phyloP scores from a whole-genome alignment of 345 rosid species.

The Acer yangbiense region DNA sequence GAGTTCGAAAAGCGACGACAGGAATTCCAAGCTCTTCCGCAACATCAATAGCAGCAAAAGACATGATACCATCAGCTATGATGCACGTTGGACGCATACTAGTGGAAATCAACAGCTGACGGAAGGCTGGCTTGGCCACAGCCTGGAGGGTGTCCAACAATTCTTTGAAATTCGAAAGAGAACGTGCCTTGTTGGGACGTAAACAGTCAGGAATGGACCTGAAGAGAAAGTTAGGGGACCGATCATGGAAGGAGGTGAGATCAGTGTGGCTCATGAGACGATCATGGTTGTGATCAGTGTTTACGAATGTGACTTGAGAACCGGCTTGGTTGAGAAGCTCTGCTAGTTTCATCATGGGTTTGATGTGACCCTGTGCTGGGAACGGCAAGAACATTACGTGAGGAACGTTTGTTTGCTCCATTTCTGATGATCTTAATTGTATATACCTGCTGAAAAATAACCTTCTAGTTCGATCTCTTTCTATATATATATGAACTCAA shows the following conservation, averaged over 20 bases:
- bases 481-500: too few relatives aligned
- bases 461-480: background rate
- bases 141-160: constrained; percentile 12
- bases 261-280: constrained; percentile 28
- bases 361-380: constrained; percentile 65
- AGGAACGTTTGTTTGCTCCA: constrained; percentile 7
- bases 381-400: constrained; percentile 57
- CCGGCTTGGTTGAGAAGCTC: constrained; percentile 50
- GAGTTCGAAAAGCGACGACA: constrained; percentile 34
- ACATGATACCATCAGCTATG: constrained; percentile 39
- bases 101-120: constrained; percentile 16
- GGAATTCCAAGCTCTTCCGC: constrained; percentile 39
- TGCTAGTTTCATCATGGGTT: constrained; percentile 61
- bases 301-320: constrained; percentile 58
- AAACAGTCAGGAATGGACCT: constrained; percentile 37
- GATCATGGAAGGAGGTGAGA: constrained; percentile 33
- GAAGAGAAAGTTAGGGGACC: constrained; percentile 33
- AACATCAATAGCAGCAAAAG: constrained; percentile 31
- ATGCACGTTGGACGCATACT: constrained; percentile 28
- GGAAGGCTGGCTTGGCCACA: constrained; percentile 12
- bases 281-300: constrained; percentile 36
- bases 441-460: too few relatives aligned
- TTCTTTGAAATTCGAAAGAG: constrained; percentile 8
- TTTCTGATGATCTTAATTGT: background rate
- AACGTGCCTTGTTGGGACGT: constrained; percentile 25